phyloP scores from a whole-genome alignment of 805 yeast genomes.

The Saccharomycopsis sp. region DNA sequence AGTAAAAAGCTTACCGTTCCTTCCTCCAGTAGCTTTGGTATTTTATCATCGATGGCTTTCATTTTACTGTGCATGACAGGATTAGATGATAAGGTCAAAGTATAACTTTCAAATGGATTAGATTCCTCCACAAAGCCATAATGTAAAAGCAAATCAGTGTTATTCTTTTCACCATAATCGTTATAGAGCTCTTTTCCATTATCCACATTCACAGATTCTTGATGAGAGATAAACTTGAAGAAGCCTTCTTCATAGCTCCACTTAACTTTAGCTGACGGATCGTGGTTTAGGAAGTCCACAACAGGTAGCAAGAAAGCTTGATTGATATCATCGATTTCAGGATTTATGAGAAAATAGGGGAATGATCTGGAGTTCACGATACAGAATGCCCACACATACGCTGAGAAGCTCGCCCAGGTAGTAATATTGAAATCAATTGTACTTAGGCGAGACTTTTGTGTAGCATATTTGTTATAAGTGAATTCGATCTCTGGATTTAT shows the following conservation, averaged over 20 bases:
- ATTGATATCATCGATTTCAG: conserved; percentile 26
- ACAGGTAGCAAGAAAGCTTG: conserved; percentile 70
- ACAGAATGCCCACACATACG: conserved; percentile 66
- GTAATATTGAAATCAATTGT: too few species aligned
- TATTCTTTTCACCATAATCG: conserved; percentile 83
- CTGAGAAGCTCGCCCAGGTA: conserved; percentile 57
- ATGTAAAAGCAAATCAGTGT: conserved; percentile 70
- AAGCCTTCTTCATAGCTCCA: conserved; percentile 40
- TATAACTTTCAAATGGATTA: conserved; percentile 50
- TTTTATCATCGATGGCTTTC: conserved; percentile 29
- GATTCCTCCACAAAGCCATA: conserved; percentile 66
- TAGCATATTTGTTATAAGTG: too few species aligned
- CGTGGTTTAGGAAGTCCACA: conserved; percentile 72
- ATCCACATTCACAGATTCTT: conserved; percentile 11
- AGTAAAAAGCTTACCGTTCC: too few species aligned
- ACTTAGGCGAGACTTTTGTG: too few species aligned
- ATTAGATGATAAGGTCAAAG: too few species aligned
- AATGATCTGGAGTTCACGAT: conserved; percentile 74
- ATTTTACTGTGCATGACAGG: conserved; percentile 2
- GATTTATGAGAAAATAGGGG: conserved; percentile 54
- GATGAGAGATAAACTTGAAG: conserved; percentile 15
- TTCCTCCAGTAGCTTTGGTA: too few species aligned
- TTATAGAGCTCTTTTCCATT: conserved; percentile 52
- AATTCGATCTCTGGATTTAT: too few species aligned
- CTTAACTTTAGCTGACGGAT: conserved; percentile 46